Conservation (phyloP, 2,329 filamentous ascomycete species). For the Pyrenophora teres region DNA sequence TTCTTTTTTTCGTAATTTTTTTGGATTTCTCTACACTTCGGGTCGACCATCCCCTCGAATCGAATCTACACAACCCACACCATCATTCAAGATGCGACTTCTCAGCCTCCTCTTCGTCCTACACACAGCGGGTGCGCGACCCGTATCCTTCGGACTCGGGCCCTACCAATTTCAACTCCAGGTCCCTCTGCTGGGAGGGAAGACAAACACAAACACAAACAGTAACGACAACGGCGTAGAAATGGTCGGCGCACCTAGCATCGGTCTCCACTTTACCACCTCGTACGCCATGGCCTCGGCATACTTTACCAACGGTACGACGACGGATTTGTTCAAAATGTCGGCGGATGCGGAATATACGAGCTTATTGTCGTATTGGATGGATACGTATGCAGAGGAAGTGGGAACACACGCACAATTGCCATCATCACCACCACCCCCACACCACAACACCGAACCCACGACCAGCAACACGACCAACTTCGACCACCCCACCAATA, state of each 20-base stretch:
- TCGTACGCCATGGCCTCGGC: conserved; percentile 33
- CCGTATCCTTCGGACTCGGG: too few species aligned
- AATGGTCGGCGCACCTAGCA: conserved; percentile 8
- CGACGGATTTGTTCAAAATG: conserved; percentile 27
- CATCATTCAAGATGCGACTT: too few species aligned
- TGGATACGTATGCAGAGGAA: conserved; percentile 13
- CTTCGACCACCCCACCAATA: conserved; percentile 10
- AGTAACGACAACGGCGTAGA: background rate
- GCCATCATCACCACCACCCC: conserved; percentile 19
- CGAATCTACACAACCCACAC: too few species aligned
- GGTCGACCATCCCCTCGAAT: too few species aligned
- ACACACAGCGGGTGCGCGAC: too few species aligned
- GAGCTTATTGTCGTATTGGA: conserved; percentile 30
- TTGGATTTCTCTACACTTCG: too few species aligned
- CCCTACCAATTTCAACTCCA: too few species aligned
- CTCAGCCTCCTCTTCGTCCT: too few species aligned
- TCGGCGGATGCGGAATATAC: conserved; percentile 30
- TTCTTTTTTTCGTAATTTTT: too few species aligned
- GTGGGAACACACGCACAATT: conserved; percentile 23
- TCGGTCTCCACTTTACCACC: conserved; percentile 37
- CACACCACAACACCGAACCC: conserved; percentile 14
- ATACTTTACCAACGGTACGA: conserved; percentile 31
- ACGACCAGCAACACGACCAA: conserved; percentile 19
- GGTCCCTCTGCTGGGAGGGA: too few species aligned
- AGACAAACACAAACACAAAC: background rate